A percentile compares a stretch with the other conserved stretches of the same genome.
These are phyloP conservation scores for Russula griseocarnosa DNA, from an alignment of 768 basidiomycete species.

Conservation along the genomic window DNA sequence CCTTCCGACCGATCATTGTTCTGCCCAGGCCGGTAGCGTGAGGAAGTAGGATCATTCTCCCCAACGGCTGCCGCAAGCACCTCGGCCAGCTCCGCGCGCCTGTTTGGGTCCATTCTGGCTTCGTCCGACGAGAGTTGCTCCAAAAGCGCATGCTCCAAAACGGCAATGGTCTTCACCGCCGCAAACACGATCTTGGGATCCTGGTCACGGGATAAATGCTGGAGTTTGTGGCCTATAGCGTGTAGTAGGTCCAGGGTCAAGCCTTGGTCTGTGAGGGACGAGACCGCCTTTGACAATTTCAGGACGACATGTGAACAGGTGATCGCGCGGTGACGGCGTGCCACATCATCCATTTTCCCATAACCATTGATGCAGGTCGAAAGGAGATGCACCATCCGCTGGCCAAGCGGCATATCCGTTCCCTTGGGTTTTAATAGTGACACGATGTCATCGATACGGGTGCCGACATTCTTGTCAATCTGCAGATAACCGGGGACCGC, in stretches of 20 bases:
- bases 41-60: background rate
- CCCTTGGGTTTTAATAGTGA: background rate
- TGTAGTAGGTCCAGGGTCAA: background rate
- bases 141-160: conserved; percentile 3
- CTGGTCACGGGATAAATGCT: conserved; percentile 3
- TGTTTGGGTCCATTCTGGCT: background rate
- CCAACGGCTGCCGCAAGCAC: background rate
- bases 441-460: conserved; percentile 6
- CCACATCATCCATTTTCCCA: conserved; percentile 12
- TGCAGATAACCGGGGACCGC: conserved; percentile 6
- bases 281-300: conserved; percentile 4
- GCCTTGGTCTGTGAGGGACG: background rate
- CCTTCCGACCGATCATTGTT: background rate
- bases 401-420: background rate
- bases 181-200: conserved; percentile 11
- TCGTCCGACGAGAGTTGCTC: background rate
- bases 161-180: conserved; percentile 5
- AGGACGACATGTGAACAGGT: conserved; percentile 15
- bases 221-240: background rate
- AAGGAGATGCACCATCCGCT: conserved; percentile 9
- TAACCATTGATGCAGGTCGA: conserved; percentile 6
- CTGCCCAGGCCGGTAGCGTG: background rate
- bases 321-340: conserved; percentile 18
- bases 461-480: background rate
- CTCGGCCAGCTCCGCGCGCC: background rate